Conservation (phyloP, 2,329 filamentous ascomycete species). For the Chrysoporthe puriensis region DNA sequence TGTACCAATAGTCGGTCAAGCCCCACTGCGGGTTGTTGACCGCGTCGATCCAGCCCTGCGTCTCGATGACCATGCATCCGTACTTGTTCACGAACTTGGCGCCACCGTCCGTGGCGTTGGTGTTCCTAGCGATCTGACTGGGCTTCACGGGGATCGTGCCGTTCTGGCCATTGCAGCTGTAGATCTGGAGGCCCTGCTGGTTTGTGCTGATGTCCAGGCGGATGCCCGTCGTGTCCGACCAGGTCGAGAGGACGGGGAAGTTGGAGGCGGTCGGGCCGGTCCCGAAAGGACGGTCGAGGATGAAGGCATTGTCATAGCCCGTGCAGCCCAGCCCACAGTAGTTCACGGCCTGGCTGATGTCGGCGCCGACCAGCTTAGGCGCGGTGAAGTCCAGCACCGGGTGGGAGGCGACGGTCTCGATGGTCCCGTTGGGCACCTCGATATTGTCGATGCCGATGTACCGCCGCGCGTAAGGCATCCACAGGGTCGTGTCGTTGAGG, state of each 20-base stretch:
- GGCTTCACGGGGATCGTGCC: conserved; percentile 24
- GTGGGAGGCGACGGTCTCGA: conserved; percentile 16
- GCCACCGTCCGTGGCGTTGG: conserved; percentile 7
- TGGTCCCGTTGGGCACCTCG: conserved; percentile 21
- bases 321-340: conserved; percentile 17
- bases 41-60: conserved; percentile 21
- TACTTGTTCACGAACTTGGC: conserved; percentile 25
- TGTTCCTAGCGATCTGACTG: conserved; percentile 21
- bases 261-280: conserved; percentile 14
- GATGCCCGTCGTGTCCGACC: conserved; percentile 23
- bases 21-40: conserved; percentile 26
- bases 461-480: conserved; percentile 23
- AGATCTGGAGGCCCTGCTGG: conserved; percentile 25
- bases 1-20: conserved; percentile 18
- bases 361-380: conserved; percentile 18
- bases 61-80: conserved; percentile 23
- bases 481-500: conserved; percentile 22
- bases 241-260: conserved; percentile 22
- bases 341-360: conserved; percentile 15
- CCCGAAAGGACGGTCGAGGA: conserved; percentile 18
- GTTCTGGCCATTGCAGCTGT: conserved; percentile 25
- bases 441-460: conserved; percentile 23
- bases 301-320: conserved; percentile 25
- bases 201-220: conserved; percentile 20
- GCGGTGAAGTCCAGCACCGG: conserved; percentile 23